phyloP scores from a whole-genome alignment of 768 basidiomycete genomes.

The Russula dissimulans region DNA sequence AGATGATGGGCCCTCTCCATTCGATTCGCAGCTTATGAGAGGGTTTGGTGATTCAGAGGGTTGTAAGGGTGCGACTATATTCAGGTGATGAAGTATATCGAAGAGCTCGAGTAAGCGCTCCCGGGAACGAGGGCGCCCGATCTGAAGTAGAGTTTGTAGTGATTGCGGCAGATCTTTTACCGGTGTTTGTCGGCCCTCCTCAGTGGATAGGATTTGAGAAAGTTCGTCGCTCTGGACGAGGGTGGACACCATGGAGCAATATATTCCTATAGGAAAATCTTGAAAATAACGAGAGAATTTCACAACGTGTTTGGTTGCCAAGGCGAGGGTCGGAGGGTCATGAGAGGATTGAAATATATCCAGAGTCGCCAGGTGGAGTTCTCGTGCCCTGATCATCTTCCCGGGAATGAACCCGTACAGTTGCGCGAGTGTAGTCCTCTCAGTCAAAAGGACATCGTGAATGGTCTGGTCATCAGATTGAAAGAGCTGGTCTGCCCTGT shows the following conservation, averaged over 20 bases:
- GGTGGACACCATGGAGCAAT: constrained; percentile 54
- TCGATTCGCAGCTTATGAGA: constrained; percentile 37
- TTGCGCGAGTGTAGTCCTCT: constrained; percentile 63
- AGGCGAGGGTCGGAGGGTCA: constrained; percentile 39
- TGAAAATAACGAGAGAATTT: constrained; percentile 50
- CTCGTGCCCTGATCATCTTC: constrained; percentile 51
- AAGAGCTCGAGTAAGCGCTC: constrained; percentile 55
- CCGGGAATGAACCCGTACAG: constrained; percentile 67
- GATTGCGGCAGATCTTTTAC: constrained; percentile 45
- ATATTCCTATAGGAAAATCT: constrained; percentile 56
- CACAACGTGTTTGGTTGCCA: constrained; percentile 46
- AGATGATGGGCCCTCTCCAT: constrained; percentile 35
- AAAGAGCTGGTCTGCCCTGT: constrained; percentile 44
- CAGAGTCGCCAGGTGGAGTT: constrained; percentile 51
- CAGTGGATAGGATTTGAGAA: constrained; percentile 38
- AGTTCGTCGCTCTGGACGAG: constrained; percentile 51
- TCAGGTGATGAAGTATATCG: constrained; percentile 46
- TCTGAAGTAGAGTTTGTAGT: constrained; percentile 44
- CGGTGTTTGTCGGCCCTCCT: constrained; percentile 38
- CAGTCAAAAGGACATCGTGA: constrained; percentile 54
- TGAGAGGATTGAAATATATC: constrained; percentile 35
- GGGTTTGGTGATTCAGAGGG: constrained; percentile 35
- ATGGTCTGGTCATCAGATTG: constrained; percentile 43
- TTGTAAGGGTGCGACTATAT: constrained; percentile 51
- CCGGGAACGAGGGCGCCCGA: constrained; percentile 50